Percentiles rank a stretch among this genome's conserved stretches.
These are phyloP conservation scores for Fomes fomentarius DNA, from an alignment of 1,284 basidiomycete species.

Conservation along the genomic window DNA sequence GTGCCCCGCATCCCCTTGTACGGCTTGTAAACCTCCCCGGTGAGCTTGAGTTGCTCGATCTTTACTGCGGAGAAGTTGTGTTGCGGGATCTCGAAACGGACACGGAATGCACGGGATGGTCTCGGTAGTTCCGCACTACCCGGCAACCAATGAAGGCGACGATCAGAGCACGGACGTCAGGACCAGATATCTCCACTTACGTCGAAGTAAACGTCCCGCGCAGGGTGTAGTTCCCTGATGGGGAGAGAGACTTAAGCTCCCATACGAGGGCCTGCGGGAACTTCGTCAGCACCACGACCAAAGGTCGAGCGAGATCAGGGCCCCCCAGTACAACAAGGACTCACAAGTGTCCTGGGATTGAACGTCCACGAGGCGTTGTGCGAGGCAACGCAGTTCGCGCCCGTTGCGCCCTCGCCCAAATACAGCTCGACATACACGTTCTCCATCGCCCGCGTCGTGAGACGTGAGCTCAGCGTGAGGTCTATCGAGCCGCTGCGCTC, in stretches of 20 bases:
- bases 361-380: constrained; percentile 81
- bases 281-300: not conserved
- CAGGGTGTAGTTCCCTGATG: constrained; percentile 72
- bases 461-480: constrained; percentile 69
- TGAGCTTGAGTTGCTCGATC: constrained; percentile 86
- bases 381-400: constrained; percentile 63
- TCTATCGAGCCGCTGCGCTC: constrained; percentile 74
- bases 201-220: constrained; percentile 77
- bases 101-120: constrained; percentile 72
- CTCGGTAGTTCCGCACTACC: constrained; percentile 43
- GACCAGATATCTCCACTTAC: too few relatives aligned
- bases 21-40: constrained; percentile 79
- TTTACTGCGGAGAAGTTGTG: constrained; percentile 81
- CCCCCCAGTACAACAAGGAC: constrained; percentile 20
- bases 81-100: constrained; percentile 74
- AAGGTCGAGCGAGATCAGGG: not conserved
- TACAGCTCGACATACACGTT: constrained; percentile 71
- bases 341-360: constrained; percentile 69
- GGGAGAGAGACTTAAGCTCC: constrained; percentile 72
- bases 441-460: constrained; percentile 69
- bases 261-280: constrained; percentile 64
- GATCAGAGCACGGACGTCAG: too few relatives aligned
- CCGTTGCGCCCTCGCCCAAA: constrained; percentile 73
- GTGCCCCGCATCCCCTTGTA: constrained; percentile 70
- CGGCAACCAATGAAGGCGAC: too few relatives aligned